phyloP scores from a whole-genome alignment of 2,329 filamentous ascomycete species.

The Aspergillus sp. region DNA sequence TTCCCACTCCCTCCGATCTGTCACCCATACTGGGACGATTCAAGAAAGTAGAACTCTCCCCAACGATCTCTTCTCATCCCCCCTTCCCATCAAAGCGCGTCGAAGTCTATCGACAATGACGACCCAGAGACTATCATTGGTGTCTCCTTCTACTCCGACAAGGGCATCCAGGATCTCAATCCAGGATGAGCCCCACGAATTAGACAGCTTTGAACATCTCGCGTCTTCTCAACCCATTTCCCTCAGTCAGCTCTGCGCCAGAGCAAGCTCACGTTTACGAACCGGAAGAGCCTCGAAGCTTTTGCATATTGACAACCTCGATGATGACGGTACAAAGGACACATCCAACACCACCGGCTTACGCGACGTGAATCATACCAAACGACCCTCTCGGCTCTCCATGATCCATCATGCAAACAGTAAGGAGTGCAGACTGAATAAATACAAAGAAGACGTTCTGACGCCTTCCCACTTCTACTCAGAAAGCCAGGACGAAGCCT shows the following conservation, averaged over 20 bases:
- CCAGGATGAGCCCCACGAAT: slow-evolving; percentile 11
- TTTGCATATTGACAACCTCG: slow-evolving; percentile 8
- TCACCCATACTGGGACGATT: background rate
- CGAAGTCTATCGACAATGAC: background rate
- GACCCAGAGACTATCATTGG: background rate
- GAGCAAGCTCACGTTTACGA: slow-evolving; percentile 18
- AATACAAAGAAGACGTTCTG: background rate
- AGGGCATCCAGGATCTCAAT: background rate
- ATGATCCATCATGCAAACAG: slow-evolving; percentile 3
- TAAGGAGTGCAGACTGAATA: slow-evolving; percentile 2
- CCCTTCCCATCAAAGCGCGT: background rate
- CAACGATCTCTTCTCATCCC: background rate
- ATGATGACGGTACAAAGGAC: slow-evolving; percentile 4
- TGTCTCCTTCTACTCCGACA: background rate
- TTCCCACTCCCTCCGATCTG: background rate
- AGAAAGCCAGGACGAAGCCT: slow-evolving; percentile 1
- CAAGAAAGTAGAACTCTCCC: background rate
- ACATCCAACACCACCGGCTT: background rate
- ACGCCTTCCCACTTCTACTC: slow-evolving; percentile 1
- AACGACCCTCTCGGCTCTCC: slow-evolving; percentile 10
- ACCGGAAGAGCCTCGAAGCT: slow-evolving; percentile 18
- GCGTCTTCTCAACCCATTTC: slow-evolving; percentile 25
- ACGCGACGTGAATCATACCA: slow-evolving; percentile 2
- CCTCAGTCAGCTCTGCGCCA: slow-evolving; percentile 19
- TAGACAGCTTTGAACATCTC: slow-evolving; percentile 20